Base-by-base conservation (phyloP, 202 grass and related monocot genomes). In the Zoysia matrella region DNA sequence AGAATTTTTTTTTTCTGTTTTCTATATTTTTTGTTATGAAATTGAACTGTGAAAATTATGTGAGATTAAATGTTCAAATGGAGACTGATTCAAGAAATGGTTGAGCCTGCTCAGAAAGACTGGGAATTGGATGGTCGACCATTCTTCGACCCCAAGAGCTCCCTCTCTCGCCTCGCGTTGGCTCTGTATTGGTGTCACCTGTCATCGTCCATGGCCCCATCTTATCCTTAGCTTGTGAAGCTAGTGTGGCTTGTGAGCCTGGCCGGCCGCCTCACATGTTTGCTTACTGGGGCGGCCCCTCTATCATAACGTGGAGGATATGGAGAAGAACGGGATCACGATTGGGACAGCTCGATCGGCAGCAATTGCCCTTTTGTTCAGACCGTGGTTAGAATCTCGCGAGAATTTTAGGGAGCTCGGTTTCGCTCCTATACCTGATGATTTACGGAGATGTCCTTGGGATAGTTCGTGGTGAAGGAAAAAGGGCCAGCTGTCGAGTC, bases 261-360 rank as follows among this genome's bases (percentile, higher is more conserved):
- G 22, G 22, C 22, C 83, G 74, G 62, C 82, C 83, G 73, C 84
- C 86, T 87, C 86, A 84, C 83, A 87, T 89, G 89, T 73, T 80
- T 42, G 48, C 57, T 60, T 63, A 43, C 82, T 70, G 85, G 56
- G 43, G 47, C 42, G 13, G 43, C 79, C 52, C 52, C 79, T 63
- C 0, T 22, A 22, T 22, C 56, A 22, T 22, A 22, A 22, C 22
- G 22, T 22, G 22, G 22, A 22, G 22, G 22, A 22, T 22, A 22
- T 22, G 22, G 22, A 22, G 22, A 22, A 22, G 22, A 22, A 22
- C 22, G 22, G 22, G 22, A 22, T 22, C 22, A 22, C 22, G 0
- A 22, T 22, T 22, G 22, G 22, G 22, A 22, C 22, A 22, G 22
- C 22, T 22, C 22, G 22, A 22, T 22, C 22, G 22, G 22, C 22